Evolutionary conservation across 2,329 filamentous ascomycete genomes (phyloP).

Genomic region (Phaeoacremonium minimum): DNA sequence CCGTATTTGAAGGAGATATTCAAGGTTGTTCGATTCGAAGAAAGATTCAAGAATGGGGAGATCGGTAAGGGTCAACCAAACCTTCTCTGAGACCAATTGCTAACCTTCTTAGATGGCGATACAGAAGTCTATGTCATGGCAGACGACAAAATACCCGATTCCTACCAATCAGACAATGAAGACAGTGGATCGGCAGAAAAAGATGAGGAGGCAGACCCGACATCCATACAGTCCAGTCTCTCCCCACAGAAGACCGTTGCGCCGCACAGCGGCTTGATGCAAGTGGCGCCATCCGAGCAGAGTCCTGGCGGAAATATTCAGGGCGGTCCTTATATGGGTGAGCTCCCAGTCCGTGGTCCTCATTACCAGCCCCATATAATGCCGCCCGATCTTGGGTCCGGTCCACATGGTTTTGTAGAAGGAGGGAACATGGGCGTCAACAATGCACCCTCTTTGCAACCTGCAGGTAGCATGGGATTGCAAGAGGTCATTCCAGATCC

Average conservation of each 20-base stretch:
- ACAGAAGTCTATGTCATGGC: constrained; percentile 46
- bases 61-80: constrained; percentile 48
- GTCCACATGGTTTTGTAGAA: constrained; percentile 36
- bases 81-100: background rate
- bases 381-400: constrained; percentile 33
- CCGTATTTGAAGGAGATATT: constrained; percentile 57
- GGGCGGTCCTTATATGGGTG: constrained; percentile 30
- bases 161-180: constrained; percentile 43
- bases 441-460: constrained; percentile 27
- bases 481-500: constrained; percentile 39
- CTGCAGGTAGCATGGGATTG: constrained; percentile 30
- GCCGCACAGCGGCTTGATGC: constrained; percentile 25
- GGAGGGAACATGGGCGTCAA: constrained; percentile 26
- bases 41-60: constrained; percentile 50
- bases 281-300: constrained; percentile 28
- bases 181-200: constrained; percentile 31
- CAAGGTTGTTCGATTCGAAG: constrained; percentile 52
- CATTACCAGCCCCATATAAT: constrained; percentile 37
- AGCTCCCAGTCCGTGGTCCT: constrained; percentile 37
- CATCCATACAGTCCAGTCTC: constrained; percentile 24
- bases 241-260: constrained; percentile 28
- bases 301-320: constrained; percentile 25
- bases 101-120: constrained; percentile 34
- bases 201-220: constrained; percentile 30
- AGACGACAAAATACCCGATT: constrained; percentile 46